Percentiles rank a stretch among this genome's conserved stretches.
phyloP scores from a whole-genome alignment of 1,284 basidiomycete genomes.

The Leccinum fuscescens region DNA sequence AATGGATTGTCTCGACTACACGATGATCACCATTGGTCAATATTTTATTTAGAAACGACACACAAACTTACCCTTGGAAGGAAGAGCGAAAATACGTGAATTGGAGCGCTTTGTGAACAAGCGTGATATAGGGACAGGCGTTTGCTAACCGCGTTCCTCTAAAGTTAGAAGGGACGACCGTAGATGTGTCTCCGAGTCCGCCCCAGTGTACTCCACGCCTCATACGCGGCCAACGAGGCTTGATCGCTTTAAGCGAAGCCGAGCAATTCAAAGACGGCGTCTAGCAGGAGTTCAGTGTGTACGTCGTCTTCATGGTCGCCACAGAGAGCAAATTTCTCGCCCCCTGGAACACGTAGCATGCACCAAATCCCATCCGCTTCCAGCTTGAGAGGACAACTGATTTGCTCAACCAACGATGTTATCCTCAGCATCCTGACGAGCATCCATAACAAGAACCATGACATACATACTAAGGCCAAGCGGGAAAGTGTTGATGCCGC shows the following conservation, averaged over 20 bases:
- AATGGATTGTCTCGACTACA: background rate
- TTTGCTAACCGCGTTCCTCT: conserved; percentile 66
- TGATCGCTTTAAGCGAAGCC: conserved; percentile 80
- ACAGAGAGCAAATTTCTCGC: background rate
- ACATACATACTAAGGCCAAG: no score
- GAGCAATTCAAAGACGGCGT: conserved; percentile 67
- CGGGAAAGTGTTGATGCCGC: no score
- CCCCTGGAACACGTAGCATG: background rate
- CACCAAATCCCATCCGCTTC: background rate
- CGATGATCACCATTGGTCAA: background rate
- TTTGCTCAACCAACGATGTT: background rate
- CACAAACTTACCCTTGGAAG: conserved; percentile 45
- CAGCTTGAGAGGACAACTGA: background rate
- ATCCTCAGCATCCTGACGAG: no score
- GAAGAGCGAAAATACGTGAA: conserved; percentile 93
- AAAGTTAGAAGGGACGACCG: conserved; percentile 77
- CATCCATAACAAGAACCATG: no score
- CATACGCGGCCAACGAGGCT: conserved; percentile 72
- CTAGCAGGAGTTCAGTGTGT: conserved; percentile 45
- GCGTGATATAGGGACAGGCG: conserved; percentile 92
- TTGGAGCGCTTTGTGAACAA: conserved; percentile 65
- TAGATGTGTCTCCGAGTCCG: conserved; percentile 31
- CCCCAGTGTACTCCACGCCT: conserved; percentile 50
- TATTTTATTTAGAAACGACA: background rate
- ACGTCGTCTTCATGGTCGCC: conserved; percentile 27